These are phyloP conservation scores for Drechmeria coniospora DNA, from an alignment of 2,329 filamentous ascomycete genomes.

Conservation along the genomic window DNA sequence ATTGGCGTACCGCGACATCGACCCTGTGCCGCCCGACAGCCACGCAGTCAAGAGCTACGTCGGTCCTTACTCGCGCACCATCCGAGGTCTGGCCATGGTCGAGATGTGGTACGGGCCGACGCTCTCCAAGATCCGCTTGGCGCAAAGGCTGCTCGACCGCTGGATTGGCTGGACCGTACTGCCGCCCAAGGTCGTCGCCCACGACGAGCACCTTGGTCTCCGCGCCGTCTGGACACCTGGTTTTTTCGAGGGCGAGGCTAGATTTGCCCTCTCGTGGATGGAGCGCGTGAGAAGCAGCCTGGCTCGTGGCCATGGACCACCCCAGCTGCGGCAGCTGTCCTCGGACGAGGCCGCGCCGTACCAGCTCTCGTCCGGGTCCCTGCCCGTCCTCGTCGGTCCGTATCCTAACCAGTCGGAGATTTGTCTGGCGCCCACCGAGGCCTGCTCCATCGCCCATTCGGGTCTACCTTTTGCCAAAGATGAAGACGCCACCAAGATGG, in stretches of 20 bases:
- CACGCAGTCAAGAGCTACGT: slow-evolving; percentile 17
- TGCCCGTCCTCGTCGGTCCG: slow-evolving; percentile 20
- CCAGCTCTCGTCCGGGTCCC: slow-evolving; percentile 9
- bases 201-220: slow-evolving; percentile 9
- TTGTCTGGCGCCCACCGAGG: slow-evolving; percentile 12
- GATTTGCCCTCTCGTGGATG: slow-evolving; percentile 14
- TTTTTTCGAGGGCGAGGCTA: slow-evolving; percentile 19
- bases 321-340: slow-evolving; percentile 7
- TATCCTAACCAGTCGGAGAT: slow-evolving; percentile 14
- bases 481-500: slow-evolving; percentile 8
- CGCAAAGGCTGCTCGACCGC: slow-evolving; percentile 23
- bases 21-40: slow-evolving; percentile 17
- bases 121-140: slow-evolving; percentile 16
- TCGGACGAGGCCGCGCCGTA: slow-evolving; percentile 15
- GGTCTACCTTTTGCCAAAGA: slow-evolving; percentile 15
- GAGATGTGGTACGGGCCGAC: slow-evolving; percentile 27
- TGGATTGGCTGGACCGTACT: slow-evolving; percentile 25
- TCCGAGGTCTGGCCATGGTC: slow-evolving; percentile 18
- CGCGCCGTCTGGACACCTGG: slow-evolving; percentile 24
- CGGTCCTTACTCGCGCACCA: slow-evolving; percentile 19
- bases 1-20: slow-evolving; percentile 11
- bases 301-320: slow-evolving; percentile 4
- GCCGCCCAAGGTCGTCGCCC: slow-evolving; percentile 17
- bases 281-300: slow-evolving; percentile 12
- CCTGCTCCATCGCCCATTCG: slow-evolving; percentile 11